phyloP scores from a whole-genome alignment of 345 rosid species.

The Mercurialis annua region DNA sequence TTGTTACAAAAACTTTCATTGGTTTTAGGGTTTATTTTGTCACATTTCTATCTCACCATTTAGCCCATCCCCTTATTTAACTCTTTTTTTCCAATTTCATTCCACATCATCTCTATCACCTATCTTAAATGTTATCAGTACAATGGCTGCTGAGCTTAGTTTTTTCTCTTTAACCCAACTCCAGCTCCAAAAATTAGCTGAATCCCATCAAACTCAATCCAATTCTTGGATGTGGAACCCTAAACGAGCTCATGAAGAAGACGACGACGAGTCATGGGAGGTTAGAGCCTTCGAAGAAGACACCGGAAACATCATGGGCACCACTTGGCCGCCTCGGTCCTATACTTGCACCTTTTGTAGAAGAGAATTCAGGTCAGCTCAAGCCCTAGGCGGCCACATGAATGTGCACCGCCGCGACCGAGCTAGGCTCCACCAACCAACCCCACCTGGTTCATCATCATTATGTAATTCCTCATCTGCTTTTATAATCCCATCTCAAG shows the following conservation, averaged over 20 bases:
- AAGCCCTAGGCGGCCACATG: constrained; percentile 99
- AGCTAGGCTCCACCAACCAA: constrained; percentile 66
- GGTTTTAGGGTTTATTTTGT: constrained; percentile 39
- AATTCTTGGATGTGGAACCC: constrained; percentile 66
- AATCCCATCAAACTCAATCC: constrained; percentile 16
- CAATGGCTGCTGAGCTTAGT: constrained; percentile 51
- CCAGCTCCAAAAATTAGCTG: constrained; percentile 23
- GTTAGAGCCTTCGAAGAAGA: constrained; percentile 89
- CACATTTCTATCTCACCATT: constrained; percentile 21
- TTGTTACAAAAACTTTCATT: constrained; percentile 27
- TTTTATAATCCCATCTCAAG: constrained; percentile 43
- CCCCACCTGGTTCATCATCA: constrained; percentile 24
- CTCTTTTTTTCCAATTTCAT: constrained; percentile 24
- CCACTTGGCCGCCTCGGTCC: constrained; percentile 97
- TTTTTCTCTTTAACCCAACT: constrained; percentile 37
- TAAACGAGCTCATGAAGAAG: constrained; percentile 48
- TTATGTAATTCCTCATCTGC: constrained; percentile 25
- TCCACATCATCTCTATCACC: constrained; percentile 30
- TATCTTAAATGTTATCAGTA: constrained; percentile 17
- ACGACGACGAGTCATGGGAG: constrained; percentile 95
- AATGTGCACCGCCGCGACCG: constrained; percentile 97
- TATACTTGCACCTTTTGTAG: constrained; percentile 91
- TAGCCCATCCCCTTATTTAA: constrained; percentile 36
- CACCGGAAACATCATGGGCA: constrained; percentile 60
- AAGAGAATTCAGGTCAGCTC: constrained; percentile 93